These are phyloP conservation scores for Lecanoromycetidae sp. DNA, from an alignment of 2,329 filamentous ascomycete species.

Conservation along the genomic window DNA sequence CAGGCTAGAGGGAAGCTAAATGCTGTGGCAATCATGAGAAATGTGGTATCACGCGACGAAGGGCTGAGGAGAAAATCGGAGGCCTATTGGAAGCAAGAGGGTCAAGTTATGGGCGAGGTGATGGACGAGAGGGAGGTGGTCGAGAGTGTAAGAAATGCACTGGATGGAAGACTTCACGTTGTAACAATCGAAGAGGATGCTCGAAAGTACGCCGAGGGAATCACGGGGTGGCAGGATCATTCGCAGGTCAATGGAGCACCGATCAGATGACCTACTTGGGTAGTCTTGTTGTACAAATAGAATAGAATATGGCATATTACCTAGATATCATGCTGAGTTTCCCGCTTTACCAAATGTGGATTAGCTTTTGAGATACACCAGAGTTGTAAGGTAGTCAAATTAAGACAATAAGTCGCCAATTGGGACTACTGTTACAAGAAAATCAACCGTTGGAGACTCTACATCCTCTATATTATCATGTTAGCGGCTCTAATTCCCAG, in stretches of 20 bases:
- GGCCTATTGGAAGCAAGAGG: constrained; percentile 70
- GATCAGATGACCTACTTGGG: background rate
- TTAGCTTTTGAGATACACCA: too few relatives aligned
- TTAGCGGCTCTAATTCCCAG: too few relatives aligned
- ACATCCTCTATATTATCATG: too few relatives aligned
- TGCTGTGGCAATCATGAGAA: constrained; percentile 63
- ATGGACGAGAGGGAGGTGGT: constrained; percentile 58
- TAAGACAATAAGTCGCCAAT: too few relatives aligned
- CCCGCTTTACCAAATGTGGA: too few relatives aligned
- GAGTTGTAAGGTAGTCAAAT: too few relatives aligned
- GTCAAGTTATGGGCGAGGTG: constrained; percentile 58
- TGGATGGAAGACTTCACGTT: constrained; percentile 41
- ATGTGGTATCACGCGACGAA: constrained; percentile 64
- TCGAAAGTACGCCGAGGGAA: constrained; percentile 32
- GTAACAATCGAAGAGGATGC: constrained; percentile 32
- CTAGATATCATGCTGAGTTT: too few relatives aligned
- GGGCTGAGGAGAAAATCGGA: constrained; percentile 53
- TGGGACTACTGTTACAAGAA: too few relatives aligned
- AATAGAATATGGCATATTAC: too few relatives aligned
- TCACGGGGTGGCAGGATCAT: background rate
- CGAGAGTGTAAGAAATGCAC: constrained; percentile 57
- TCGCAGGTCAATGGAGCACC: background rate
- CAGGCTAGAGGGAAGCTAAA: constrained; percentile 53
- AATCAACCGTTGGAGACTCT: too few relatives aligned
- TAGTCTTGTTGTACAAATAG: background rate